Conservation (phyloP, 768 basidiomycete genomes). For the Amanita thiersii region DNA sequence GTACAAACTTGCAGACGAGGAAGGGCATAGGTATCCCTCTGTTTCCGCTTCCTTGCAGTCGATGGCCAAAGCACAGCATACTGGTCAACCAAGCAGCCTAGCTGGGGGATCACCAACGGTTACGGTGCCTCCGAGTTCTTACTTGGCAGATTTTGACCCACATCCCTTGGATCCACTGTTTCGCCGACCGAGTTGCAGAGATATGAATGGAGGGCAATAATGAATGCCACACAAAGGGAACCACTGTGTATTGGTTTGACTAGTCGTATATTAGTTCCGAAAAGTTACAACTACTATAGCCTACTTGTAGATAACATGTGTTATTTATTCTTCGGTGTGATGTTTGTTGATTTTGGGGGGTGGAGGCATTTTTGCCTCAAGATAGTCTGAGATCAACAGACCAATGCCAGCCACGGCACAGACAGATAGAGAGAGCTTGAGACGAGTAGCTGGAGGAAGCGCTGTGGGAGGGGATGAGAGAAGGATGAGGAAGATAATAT, state of each 20-base stretch:
- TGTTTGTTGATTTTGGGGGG: constrained; percentile 8
- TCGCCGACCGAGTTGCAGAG: constrained; percentile 20
- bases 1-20: constrained; percentile 36
- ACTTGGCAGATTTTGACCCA: constrained; percentile 19
- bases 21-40: constrained; percentile 40
- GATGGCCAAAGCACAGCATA: constrained; percentile 21
- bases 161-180: constrained; percentile 27
- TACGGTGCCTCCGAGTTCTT: constrained; percentile 13
- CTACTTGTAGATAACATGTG: no score
- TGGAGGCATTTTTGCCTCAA: constrained; percentile 34
- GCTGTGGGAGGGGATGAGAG: constrained; percentile 22
- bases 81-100: not conserved
- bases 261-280: no score
- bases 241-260: no score
- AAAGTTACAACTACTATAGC: no score
- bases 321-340: no score
- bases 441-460: constrained; percentile 45
- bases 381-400: constrained; percentile 38
- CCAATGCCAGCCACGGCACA: constrained; percentile 40
- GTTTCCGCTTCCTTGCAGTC: constrained; percentile 28
- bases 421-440: constrained; percentile 39
- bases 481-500: not conserved
- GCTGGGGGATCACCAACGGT: not conserved
- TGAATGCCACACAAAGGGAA: no score
- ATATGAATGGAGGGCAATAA: not conserved